These are phyloP conservation scores for Pseudogymnoascus sp. DNA, from an alignment of 2,329 filamentous ascomycete genomes.

Conservation along the genomic window DNA sequence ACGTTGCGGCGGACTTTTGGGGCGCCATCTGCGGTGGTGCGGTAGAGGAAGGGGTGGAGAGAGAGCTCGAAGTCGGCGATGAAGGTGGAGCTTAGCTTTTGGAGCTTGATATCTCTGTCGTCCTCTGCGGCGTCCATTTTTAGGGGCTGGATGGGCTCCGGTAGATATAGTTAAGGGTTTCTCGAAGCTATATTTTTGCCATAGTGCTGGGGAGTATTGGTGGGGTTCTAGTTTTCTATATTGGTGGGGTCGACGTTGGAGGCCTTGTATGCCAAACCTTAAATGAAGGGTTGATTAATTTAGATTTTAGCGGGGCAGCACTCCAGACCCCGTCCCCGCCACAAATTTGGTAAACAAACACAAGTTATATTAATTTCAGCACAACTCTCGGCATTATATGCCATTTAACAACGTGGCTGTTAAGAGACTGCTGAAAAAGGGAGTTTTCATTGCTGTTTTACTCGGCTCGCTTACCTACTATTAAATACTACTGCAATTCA, in stretches of 20 bases:
- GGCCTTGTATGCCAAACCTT: background rate
- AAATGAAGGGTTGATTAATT: background rate
- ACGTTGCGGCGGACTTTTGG: conserved; percentile 42
- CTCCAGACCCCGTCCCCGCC: background rate
- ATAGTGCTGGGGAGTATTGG: background rate
- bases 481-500: background rate
- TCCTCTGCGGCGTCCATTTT: conserved; percentile 54
- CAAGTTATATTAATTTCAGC: background rate
- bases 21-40: conserved; percentile 39
- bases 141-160: background rate
- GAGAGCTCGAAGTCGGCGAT: conserved; percentile 51
- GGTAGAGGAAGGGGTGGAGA: conserved; percentile 46
- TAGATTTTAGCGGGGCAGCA: background rate
- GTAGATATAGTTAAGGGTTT: background rate
- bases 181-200: background rate
- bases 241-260: background rate
- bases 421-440: background rate
- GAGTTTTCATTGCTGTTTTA: background rate
- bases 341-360: background rate
- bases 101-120: conserved; percentile 55
- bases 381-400: background rate
- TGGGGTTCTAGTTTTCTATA: background rate
- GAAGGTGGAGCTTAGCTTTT: conserved; percentile 52
- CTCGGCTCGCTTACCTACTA: no score
- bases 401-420: background rate